These are phyloP conservation scores for Pythium myriotylum DNA, from an alignment of 352 stramenopile species.

Conservation along the genomic window DNA sequence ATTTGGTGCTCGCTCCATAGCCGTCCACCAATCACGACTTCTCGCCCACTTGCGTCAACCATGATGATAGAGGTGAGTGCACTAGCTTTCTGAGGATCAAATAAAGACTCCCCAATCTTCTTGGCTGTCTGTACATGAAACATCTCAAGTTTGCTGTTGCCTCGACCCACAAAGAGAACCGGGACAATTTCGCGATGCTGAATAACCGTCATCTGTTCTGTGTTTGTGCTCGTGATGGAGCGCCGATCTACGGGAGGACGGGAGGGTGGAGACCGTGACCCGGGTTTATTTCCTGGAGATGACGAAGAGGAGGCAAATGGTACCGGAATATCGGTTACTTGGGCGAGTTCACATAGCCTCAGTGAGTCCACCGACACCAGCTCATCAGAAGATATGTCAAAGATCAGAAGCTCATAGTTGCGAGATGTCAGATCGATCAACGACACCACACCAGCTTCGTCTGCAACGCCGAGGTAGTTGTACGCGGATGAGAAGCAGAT, in stretches of 20 bases:
- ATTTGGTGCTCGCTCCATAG: constrained; percentile 29
- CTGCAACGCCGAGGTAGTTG: constrained; percentile 52
- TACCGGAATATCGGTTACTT: constrained; percentile 59
- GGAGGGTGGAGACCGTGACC: constrained; percentile 6
- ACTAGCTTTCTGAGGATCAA: constrained; percentile 44
- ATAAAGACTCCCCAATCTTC: constrained; percentile 67
- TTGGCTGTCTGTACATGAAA: constrained; percentile 68
- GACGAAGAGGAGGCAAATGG: constrained; percentile 2
- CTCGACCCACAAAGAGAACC: constrained; percentile 70
- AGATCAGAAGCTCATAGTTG: constrained; percentile 60
- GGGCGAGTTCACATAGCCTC: constrained; percentile 63
- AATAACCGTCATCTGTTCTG: constrained; percentile 26
- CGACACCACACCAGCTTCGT: constrained; percentile 60
- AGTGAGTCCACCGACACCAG: constrained; percentile 60
- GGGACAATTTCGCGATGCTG: constrained; percentile 58
- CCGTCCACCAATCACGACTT: constrained; percentile 43
- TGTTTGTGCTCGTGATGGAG: constrained; percentile 7
- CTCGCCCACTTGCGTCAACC: constrained; percentile 50
- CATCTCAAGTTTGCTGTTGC: constrained; percentile 71
- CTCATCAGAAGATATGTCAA: constrained; percentile 55
- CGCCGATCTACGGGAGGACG: constrained; percentile 15
- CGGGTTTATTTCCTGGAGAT: constrained; percentile 6
- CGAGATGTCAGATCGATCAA: constrained; percentile 55
- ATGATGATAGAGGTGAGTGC: constrained; percentile 67
- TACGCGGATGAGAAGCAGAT: constrained; percentile 54